Conservation (phyloP, 2,329 filamentous ascomycete species). For the Botrytis sinoallii region DNA sequence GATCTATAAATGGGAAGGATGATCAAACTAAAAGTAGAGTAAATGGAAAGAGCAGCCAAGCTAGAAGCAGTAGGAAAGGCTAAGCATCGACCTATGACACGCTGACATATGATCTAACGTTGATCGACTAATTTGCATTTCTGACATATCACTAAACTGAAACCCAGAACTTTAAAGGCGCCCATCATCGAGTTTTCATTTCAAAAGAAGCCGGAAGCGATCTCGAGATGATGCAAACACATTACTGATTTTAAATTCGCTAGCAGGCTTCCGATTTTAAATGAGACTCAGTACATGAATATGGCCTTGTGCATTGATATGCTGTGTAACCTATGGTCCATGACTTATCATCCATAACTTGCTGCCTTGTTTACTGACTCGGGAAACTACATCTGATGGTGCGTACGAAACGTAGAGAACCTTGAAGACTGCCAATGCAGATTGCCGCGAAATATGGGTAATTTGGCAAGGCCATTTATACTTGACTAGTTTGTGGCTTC, state of each 20-base stretch:
- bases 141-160: not conserved
- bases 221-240: not conserved
- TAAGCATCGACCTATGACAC: not conserved
- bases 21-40: not conserved
- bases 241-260: not conserved
- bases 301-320: not conserved
- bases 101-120: not conserved
- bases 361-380: not conserved
- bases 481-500: not conserved
- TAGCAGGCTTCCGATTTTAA: not conserved
- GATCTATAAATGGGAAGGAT: not conserved
- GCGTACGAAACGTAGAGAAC: not conserved
- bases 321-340: not conserved
- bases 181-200: not conserved
- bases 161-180: not conserved
- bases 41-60: not conserved
- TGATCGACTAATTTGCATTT: not conserved
- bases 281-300: not conserved
- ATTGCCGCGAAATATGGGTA: not conserved
- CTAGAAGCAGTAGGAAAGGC: not conserved
- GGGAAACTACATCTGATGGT: not conserved
- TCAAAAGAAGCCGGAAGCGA: not conserved
- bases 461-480: too few relatives aligned
- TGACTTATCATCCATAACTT: not conserved
- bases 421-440: not conserved